Conservation (phyloP, 2,329 filamentous ascomycete species). For the Hypoxylon sp. region DNA sequence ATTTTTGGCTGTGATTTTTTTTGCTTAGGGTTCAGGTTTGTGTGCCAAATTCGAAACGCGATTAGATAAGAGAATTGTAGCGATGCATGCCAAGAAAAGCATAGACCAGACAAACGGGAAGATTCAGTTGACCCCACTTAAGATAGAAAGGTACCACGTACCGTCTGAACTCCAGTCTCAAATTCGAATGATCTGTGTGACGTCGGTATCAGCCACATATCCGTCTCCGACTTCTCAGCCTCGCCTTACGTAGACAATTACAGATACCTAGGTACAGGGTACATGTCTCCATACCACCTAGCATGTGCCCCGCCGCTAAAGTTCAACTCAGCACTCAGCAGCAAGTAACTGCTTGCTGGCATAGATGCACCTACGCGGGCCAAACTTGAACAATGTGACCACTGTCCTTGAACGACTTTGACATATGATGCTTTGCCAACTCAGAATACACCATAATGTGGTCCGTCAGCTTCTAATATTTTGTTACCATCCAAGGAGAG, state of each 20-base stretch:
- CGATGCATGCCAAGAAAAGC: slow-evolving; percentile 41
- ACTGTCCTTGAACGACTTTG: slow-evolving; percentile 12
- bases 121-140: neutral
- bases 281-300: too few species aligned
- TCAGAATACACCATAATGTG: slow-evolving; percentile 32
- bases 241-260: slow-evolving; percentile 27
- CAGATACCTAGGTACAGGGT: neutral
- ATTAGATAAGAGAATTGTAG: slow-evolving; percentile 22
- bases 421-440: slow-evolving; percentile 43
- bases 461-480: slow-evolving; percentile 15
- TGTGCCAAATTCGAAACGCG: slow-evolving; percentile 40
- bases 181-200: slow-evolving; percentile 24
- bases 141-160: neutral
- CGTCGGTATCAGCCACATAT: slow-evolving; percentile 44
- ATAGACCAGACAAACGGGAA: neutral
- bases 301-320: slow-evolving; percentile 34
- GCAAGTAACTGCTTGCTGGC: neutral
- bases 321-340: slow-evolving; percentile 21
- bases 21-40: slow-evolving; percentile 54
- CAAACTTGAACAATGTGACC: slow-evolving; percentile 39
- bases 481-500: slow-evolving; percentile 23
- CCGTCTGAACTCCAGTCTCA: neutral
- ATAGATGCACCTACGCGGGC: slow-evolving; percentile 27
- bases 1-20: slow-evolving; percentile 49
- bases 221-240: slow-evolving; percentile 40